Percentiles rank a stretch among this genome's conserved stretches.
Conservation (phyloP, 1,284 basidiomycete species). For the Ganoderma lingzhi region DNA sequence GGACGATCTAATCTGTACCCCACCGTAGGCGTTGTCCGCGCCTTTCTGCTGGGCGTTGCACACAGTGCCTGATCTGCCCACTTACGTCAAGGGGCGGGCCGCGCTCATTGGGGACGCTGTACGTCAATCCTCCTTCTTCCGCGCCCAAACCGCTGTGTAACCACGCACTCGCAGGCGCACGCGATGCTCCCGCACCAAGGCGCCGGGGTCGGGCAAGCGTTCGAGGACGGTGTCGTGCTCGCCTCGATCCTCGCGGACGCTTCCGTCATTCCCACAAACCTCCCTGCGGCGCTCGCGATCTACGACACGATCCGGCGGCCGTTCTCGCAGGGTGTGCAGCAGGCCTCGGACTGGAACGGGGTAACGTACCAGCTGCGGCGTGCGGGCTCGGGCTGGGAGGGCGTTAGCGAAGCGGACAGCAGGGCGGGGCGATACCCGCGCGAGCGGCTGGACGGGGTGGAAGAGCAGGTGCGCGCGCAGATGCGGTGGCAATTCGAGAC, state of each 20-base stretch:
- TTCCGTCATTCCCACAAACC: neutral
- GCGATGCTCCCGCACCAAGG: constrained; percentile 45
- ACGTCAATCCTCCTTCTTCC: constrained; percentile 9
- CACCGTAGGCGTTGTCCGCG: neutral
- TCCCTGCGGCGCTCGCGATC: constrained; percentile 14
- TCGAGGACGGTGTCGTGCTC: constrained; percentile 38
- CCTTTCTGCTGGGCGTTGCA: constrained; percentile 36
- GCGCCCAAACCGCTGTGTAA: neutral
- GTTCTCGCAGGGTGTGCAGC: constrained; percentile 22
- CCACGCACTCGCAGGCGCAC: constrained; percentile 20
- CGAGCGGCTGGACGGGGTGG: constrained; percentile 8
- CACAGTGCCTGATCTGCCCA: constrained; percentile 32
- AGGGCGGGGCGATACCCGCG: constrained; percentile 10
- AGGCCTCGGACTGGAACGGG: constrained; percentile 12
- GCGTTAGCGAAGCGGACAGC: constrained; percentile 15
- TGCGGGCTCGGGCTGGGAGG: constrained; percentile 6
- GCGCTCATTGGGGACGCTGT: constrained; percentile 44
- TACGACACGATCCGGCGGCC: constrained; percentile 25
- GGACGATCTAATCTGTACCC: no score
- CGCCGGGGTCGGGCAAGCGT: constrained; percentile 50
- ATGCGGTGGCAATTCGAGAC: neutral
- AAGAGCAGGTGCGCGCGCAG: constrained; percentile 1
- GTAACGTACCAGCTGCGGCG: constrained; percentile 5
- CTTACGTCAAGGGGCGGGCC: constrained; percentile 34
- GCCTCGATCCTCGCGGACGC: constrained; percentile 14